Evolutionary conservation across 805 yeast genomes (phyloP).

Genomic region (Lipomyces oligophaga): DNA sequence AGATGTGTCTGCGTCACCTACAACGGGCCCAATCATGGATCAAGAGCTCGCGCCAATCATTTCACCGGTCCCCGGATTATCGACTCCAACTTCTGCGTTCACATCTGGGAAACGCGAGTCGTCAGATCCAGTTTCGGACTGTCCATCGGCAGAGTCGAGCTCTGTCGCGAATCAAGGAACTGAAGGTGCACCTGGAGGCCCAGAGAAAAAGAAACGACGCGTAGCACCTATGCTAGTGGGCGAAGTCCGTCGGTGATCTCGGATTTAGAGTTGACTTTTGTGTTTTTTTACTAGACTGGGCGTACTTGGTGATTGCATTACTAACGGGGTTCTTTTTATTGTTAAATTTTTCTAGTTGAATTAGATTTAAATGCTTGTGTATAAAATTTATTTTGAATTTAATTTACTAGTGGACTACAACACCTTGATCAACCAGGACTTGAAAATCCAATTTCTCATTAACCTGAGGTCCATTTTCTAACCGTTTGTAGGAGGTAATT

Average conservation of each 20-base stretch:
- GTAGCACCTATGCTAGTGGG: slow-evolving; percentile 24
- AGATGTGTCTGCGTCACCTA: background rate
- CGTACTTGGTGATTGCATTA: no score
- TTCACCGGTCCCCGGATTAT: no score
- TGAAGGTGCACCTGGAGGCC: no score
- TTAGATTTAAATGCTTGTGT: no score
- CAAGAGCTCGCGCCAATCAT: slow-evolving; percentile 15
- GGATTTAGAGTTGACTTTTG: no score
- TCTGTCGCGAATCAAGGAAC: background rate
- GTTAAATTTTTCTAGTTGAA: no score
- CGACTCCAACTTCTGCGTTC: no score
- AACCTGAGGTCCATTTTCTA: slow-evolving; percentile 51
- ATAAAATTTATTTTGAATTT: no score
- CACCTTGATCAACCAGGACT: slow-evolving; percentile 47
- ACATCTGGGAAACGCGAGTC: no score
- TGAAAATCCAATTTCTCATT: slow-evolving; percentile 49
- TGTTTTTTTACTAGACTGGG: no score
- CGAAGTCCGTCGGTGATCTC: slow-evolving; percentile 9
- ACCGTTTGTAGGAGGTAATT: slow-evolving; percentile 68
- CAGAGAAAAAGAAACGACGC: slow-evolving; percentile 16
- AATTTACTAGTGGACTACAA: no score
- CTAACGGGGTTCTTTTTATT: no score
- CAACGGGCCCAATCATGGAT: background rate
- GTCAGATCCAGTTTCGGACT: slow-evolving; percentile 19
- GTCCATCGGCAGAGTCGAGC: slow-evolving; percentile 1